Evolutionary conservation across 2,329 filamentous ascomycete species (phyloP).

Genomic region (Penicillium sp.): DNA sequence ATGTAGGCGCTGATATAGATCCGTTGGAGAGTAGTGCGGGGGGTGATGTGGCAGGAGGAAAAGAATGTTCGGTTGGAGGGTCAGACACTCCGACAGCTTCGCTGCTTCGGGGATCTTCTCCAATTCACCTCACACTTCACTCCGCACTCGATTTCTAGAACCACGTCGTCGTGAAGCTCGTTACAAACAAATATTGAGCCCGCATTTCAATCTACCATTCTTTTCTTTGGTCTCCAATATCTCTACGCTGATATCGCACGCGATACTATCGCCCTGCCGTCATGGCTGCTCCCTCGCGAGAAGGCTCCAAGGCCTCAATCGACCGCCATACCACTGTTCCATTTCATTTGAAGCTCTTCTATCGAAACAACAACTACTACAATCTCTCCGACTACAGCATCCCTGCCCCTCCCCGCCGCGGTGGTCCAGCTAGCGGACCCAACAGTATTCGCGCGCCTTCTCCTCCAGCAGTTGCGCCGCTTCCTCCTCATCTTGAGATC

Average conservation of each 20-base stretch:
- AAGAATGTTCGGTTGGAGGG: conserved; percentile 10
- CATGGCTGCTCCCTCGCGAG: conserved; percentile 26
- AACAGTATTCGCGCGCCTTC: conserved; percentile 37
- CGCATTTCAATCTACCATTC: not conserved
- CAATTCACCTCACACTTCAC: conserved; percentile 4
- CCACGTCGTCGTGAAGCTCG: not conserved
- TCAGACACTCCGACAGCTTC: conserved; percentile 12
- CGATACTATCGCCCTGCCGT: conserved; percentile 2
- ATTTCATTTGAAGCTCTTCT: conserved; percentile 84
- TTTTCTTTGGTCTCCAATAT: not conserved
- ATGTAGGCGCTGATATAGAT: not conserved
- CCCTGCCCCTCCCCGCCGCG: conserved; percentile 23
- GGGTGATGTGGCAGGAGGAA: conserved; percentile 5
- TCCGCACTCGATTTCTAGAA: not conserved
- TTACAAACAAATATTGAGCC: not conserved
- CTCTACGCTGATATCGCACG: not conserved
- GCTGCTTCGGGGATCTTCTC: conserved; percentile 13
- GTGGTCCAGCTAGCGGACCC: conserved; percentile 37
- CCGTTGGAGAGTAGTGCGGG: not conserved
- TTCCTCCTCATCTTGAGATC: conserved; percentile 70
- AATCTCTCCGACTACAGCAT: conserved; percentile 45
- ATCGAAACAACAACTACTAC: conserved; percentile 71
- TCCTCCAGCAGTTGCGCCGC: conserved; percentile 57
- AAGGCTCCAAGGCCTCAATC: conserved; percentile 45
- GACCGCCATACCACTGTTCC: conserved; percentile 72